Percentiles rank a stretch among this genome's conserved stretches.
phyloP scores from a whole-genome alignment of 495 filamentous ascomycete species.

The Tuber borchii region DNA sequence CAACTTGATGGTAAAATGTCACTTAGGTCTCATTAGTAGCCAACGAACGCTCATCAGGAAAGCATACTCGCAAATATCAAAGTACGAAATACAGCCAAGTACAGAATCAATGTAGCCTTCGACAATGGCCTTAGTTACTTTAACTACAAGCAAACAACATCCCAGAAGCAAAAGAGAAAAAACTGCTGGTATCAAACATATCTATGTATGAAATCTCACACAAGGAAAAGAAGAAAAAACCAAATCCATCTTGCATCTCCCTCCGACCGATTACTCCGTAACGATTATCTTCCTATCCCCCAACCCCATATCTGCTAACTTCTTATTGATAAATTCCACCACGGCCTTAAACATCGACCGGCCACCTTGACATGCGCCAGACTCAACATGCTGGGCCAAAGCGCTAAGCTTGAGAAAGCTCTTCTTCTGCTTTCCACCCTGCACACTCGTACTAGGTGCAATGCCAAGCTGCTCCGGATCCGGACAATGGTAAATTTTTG shows the following conservation, averaged over 20 bases:
- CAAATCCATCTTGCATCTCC: not conserved
- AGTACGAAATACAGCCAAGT: not conserved
- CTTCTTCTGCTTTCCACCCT: slow-evolving; percentile 7
- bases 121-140: not conserved
- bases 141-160: not conserved
- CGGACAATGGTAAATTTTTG: slow-evolving; percentile 34
- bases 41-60: not conserved
- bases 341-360: slow-evolving; percentile 17
- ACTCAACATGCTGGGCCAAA: slow-evolving; percentile 28
- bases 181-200: not conserved
- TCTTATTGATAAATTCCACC: slow-evolving; percentile 28
- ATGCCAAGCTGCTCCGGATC: not conserved
- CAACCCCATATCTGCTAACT: slow-evolving; percentile 19
- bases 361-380: slow-evolving; percentile 28
- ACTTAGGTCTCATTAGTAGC: too few relatives aligned
- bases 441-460: not conserved
- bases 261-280: not conserved
- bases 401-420: slow-evolving; percentile 23
- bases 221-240: not conserved
- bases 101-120: not conserved
- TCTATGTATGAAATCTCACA: not conserved
- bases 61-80: not conserved
- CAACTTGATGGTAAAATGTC: too few relatives aligned
- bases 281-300: slow-evolving; percentile 11
- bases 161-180: not conserved